phyloP scores from a whole-genome alignment of 768 basidiomycete species.

The Coprinopsis strossmayeri region DNA sequence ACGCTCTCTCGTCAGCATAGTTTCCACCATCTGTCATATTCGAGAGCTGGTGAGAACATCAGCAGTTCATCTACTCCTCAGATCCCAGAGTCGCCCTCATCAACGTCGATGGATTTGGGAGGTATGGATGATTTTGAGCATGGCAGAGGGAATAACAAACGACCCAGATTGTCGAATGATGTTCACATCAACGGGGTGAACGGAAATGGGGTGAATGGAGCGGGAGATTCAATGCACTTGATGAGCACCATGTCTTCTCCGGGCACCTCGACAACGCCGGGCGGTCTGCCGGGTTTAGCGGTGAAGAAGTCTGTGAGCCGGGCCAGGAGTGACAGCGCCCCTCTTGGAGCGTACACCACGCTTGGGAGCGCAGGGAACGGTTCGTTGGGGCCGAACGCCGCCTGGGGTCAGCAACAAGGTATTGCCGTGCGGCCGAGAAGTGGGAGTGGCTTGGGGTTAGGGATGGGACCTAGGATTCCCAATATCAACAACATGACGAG shows the following conservation, averaged over 20 bases:
- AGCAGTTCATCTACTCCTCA: constrained; percentile 30
- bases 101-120: constrained; percentile 37
- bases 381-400: constrained; percentile 16
- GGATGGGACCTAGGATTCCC: constrained; percentile 21
- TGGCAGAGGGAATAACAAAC: constrained; percentile 35
- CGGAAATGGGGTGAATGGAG: neutral
- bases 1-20: constrained; percentile 55
- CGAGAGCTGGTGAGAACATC: constrained; percentile 15
- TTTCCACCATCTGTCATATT: constrained; percentile 41
- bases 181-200: neutral
- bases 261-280: constrained; percentile 19
- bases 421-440: constrained; percentile 39
- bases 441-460: constrained; percentile 35
- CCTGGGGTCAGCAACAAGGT: constrained; percentile 17
- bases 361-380: constrained; percentile 11
- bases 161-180: constrained; percentile 36
- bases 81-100: constrained; percentile 34
- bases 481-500: constrained; percentile 31
- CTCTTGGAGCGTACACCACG: constrained; percentile 49
- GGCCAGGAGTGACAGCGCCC: constrained; percentile 64
- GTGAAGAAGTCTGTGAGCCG: constrained; percentile 39
- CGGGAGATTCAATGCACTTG: constrained; percentile 28
- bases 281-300: constrained; percentile 15
- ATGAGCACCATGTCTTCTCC: constrained; percentile 30
- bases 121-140: constrained; percentile 33